phyloP scores from a whole-genome alignment of 1,284 basidiomycete genomes.

The Takashimella koratensis region DNA sequence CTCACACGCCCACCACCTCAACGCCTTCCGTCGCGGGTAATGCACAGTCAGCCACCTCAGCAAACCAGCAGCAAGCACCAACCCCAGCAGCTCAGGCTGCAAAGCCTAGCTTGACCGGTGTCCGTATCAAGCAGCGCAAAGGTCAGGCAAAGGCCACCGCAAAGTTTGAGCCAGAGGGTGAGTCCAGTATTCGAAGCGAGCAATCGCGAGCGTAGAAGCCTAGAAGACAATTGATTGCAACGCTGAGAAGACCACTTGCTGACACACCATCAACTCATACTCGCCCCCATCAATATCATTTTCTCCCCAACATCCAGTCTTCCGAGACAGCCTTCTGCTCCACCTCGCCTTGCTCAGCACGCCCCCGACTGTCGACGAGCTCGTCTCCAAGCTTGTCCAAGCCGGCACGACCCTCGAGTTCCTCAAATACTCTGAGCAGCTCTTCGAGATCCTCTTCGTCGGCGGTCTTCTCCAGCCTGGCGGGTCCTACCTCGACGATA shows the following conservation, averaged over 20 bases:
- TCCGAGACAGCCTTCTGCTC: conserved; percentile 92
- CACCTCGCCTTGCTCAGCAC: conserved; percentile 81
- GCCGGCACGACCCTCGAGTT: conserved; percentile 88
- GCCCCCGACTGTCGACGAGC: conserved; percentile 61
- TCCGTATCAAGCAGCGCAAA: conserved; percentile 53
- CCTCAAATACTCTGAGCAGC: conserved; percentile 90
- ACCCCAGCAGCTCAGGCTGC: conserved; percentile 32
- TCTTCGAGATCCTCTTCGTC: conserved; percentile 91
- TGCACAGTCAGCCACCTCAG: conserved; percentile 13
- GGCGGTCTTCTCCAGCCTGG: conserved; percentile 94
- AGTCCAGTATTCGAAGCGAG: no score
- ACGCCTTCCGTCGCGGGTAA: conserved; percentile 36
- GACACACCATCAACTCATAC: neutral
- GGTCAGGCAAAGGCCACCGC: conserved; percentile 52
- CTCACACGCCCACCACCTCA: conserved; percentile 44
- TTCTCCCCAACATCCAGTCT: conserved; percentile 67
- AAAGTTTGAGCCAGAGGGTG: conserved; percentile 56
- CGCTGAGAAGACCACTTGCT: neutral
- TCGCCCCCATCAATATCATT: neutral
- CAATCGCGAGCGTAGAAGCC: no score
- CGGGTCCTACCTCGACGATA: conserved; percentile 82
- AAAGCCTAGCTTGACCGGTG: conserved; percentile 52
- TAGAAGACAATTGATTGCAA: no score
- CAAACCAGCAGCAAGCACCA: neutral
- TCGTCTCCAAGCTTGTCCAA: conserved; percentile 68